Percentiles rank a stretch among this genome's conserved stretches.
These are phyloP conservation scores for Nicotiana noctiflora DNA, from an alignment of 257 asterid species.

Conservation along the genomic window DNA sequence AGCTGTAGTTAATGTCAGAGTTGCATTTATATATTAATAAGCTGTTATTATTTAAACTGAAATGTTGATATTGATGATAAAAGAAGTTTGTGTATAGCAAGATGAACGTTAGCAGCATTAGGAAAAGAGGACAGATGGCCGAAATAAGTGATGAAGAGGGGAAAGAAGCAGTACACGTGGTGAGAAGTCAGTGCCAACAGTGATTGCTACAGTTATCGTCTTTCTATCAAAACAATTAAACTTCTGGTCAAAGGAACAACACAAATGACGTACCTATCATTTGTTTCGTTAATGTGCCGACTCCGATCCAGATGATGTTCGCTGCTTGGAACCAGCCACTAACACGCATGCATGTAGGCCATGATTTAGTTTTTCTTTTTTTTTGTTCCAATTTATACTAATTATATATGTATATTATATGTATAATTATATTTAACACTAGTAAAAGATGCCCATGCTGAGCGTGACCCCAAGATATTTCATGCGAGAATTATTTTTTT, in stretches of 20 bases:
- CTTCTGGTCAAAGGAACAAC: not conserved
- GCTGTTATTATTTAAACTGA: no score
- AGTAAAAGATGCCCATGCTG: no score
- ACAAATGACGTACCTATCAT: not conserved
- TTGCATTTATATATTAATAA: no score
- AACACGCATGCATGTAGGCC: no score
- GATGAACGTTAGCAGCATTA: not conserved
- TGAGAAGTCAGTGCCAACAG: not conserved
- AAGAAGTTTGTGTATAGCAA: not conserved
- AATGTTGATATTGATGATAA: no score
- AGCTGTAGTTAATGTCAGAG: no score
- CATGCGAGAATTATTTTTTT: no score
- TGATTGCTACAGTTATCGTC: not conserved
- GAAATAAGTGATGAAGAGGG: slow-evolving; percentile 14
- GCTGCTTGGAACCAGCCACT: not conserved
- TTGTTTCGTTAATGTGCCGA: not conserved
- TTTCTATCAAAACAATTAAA: not conserved
- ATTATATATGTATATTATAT: no score
- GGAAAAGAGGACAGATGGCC: slow-evolving; percentile 32
- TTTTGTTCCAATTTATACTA: no score
- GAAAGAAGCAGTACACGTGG: slow-evolving; percentile 31
- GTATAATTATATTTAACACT: no score
- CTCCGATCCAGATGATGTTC: not conserved
- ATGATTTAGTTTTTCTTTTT: no score
- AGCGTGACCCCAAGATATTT: no score